These are phyloP conservation scores for Lactarius vividus DNA, from an alignment of 768 basidiomycete species.

Conservation along the genomic window DNA sequence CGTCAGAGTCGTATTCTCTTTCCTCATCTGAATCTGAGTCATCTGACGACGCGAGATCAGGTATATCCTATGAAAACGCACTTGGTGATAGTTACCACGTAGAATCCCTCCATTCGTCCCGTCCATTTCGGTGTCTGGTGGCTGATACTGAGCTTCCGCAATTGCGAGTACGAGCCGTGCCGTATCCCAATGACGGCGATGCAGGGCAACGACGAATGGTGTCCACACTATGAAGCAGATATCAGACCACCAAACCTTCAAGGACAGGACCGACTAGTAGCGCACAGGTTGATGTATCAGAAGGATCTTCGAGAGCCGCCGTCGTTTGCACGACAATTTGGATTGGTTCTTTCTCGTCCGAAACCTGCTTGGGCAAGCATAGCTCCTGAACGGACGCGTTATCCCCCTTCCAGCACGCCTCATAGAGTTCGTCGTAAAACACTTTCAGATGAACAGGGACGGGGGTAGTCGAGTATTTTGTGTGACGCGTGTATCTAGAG, in stretches of 20 bases:
- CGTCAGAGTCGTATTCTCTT: conserved; percentile 36
- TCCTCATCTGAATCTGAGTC: conserved; percentile 22
- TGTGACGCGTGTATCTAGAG: conserved; percentile 32
- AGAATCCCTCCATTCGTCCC: conserved; percentile 28
- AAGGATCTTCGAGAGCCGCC: conserved; percentile 25
- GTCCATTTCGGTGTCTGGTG: conserved; percentile 33
- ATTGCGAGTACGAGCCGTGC: conserved; percentile 60
- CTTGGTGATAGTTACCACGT: conserved; percentile 36
- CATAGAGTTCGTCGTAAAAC: conserved; percentile 53
- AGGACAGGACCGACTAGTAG: neutral
- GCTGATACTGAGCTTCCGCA: conserved; percentile 51
- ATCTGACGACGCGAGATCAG: conserved; percentile 8
- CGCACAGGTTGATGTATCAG: conserved; percentile 15
- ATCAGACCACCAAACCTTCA: neutral
- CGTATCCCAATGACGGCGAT: conserved; percentile 52
- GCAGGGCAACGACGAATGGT: conserved; percentile 50
- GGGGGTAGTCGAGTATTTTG: conserved; percentile 19
- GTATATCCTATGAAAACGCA: neutral
- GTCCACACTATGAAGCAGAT: conserved; percentile 40
- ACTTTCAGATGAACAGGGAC: conserved; percentile 38
- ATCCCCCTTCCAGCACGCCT: conserved; percentile 54
- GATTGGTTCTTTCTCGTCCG: conserved; percentile 35
- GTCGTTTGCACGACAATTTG: conserved; percentile 44
- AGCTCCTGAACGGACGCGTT: conserved; percentile 49
- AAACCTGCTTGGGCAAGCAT: conserved; percentile 46